Conservation (phyloP, 768 basidiomycete species). For the Termitomyces sp. region DNA sequence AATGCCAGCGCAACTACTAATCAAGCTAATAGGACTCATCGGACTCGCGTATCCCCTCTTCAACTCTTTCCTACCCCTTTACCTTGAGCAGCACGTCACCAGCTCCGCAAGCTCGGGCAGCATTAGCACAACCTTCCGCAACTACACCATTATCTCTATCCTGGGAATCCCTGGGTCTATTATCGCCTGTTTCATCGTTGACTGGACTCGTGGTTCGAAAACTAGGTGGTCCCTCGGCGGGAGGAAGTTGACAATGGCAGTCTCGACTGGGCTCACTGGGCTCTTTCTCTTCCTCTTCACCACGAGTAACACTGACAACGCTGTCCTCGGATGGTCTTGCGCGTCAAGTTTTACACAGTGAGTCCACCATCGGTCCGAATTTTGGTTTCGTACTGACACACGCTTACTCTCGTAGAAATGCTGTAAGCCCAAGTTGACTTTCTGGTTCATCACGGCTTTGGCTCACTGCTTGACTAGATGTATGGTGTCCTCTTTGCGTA, state of each 20-base stretch:
- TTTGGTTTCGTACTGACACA: not conserved
- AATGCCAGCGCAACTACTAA: not conserved
- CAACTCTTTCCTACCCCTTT: slow-evolving; percentile 50
- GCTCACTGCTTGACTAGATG: slow-evolving; percentile 19
- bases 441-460: not conserved
- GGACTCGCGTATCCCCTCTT: slow-evolving; percentile 57
- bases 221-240: slow-evolving; percentile 38
- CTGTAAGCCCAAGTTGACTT: not conserved
- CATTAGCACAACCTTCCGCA: slow-evolving; percentile 38
- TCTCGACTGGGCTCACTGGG: slow-evolving; percentile 42
- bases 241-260: slow-evolving; percentile 45
- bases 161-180: slow-evolving; percentile 48
- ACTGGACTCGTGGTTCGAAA: slow-evolving; percentile 34
- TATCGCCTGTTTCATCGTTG: slow-evolving; percentile 44
- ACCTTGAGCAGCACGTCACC: slow-evolving; percentile 36
- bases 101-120: slow-evolving; percentile 14
- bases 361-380: slow-evolving; percentile 3
- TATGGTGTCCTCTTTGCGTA: slow-evolving; percentile 40
- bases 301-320: slow-evolving; percentile 37
- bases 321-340: slow-evolving; percentile 47
- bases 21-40: slow-evolving; percentile 32
- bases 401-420: slow-evolving; percentile 5
- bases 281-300: slow-evolving; percentile 54
- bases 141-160: slow-evolving; percentile 48
- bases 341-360: slow-evolving; percentile 39